phyloP scores from a whole-genome alignment of 169 alveolate genomes.

The Cryptosporidium ubiquitum region DNA sequence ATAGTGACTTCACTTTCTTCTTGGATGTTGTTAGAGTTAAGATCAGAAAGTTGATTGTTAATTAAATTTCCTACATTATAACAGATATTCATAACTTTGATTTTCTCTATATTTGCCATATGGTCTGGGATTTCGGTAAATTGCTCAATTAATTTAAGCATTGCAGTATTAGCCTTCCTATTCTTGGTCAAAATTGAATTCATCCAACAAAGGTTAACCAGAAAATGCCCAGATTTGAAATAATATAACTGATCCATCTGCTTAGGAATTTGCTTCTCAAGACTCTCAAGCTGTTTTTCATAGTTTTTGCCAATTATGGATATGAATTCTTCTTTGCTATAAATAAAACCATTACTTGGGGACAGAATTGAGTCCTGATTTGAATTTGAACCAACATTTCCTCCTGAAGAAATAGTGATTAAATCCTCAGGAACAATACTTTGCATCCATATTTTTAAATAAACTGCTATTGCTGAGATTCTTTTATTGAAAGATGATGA shows the following conservation, averaged over 20 bases:
- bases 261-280: constrained; percentile 15
- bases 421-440: constrained; percentile 27
- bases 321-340: constrained; percentile 16
- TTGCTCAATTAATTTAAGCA: constrained; percentile 13
- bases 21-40: neutral
- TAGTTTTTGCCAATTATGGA: neutral
- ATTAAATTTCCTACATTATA: constrained; percentile 21
- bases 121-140: constrained; percentile 14
- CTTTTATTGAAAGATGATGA: neutral
- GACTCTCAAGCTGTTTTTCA: neutral
- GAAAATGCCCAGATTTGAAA: constrained; percentile 54
- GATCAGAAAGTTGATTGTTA: neutral
- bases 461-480: constrained; percentile 5
- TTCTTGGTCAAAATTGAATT: constrained; percentile 16
- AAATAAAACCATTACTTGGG: neutral
- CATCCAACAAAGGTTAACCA: constrained; percentile 45
- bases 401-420: constrained; percentile 11
- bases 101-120: constrained; percentile 40
- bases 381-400: neutral
- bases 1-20: neutral
- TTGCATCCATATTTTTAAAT: constrained; percentile 27
- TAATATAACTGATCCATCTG: constrained; percentile 23
- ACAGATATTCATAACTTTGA: constrained; percentile 21
- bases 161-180: neutral
- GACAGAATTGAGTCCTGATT: neutral